Evolutionary conservation across 768 basidiomycete species (phyloP), one percentile per base, ranked within the genome.

Genomic region (Termitomyces sp.): DNA sequence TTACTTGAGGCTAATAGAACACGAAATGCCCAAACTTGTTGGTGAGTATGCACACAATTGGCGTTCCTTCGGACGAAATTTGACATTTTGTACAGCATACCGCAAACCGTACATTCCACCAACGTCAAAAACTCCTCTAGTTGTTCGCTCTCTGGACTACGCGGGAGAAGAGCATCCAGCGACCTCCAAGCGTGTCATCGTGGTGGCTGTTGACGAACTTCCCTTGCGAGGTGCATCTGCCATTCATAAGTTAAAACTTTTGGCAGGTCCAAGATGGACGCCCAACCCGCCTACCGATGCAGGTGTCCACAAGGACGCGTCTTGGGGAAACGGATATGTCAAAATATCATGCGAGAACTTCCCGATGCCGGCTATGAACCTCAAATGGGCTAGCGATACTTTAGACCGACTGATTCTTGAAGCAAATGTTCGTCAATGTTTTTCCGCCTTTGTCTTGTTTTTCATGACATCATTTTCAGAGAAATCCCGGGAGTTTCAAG

Each of bases 311-410:
- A 72, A 52, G 72, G 11, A 72, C 82, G 46, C 78, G 78, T 50
- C 70, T 11, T 84, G 80, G 71, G 78, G 81, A 55, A 83, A 92
- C 59, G 96, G 96, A 4, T 96, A 84, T 75, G 79, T 99, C 74
- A 95, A 95, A 77, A 91, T 98, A 63, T 83, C 90, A 0, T 94
- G 92, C 70, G 96, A 98, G 68, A 85, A 90, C 73, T 96, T 94
- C 74, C 86, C 88, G 7, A 80, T 84, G 65, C 84, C 88, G 2
- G 80, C 85, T 32, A 89, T 92, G 91, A 99, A 99, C 74, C 78
- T 96, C 68, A 96, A 96, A 74, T 96, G 94, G 91, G 92, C 91
- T 44, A 91, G 90, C 65, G 96, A 98, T 70, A 82, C 86, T 16
- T 73, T 99, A 58, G 91, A 95, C 69, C 77, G 82, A 66, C 75